These are phyloP conservation scores for Neurospora discreta DNA, from an alignment of 495 filamentous ascomycete species.

Conservation along the genomic window DNA sequence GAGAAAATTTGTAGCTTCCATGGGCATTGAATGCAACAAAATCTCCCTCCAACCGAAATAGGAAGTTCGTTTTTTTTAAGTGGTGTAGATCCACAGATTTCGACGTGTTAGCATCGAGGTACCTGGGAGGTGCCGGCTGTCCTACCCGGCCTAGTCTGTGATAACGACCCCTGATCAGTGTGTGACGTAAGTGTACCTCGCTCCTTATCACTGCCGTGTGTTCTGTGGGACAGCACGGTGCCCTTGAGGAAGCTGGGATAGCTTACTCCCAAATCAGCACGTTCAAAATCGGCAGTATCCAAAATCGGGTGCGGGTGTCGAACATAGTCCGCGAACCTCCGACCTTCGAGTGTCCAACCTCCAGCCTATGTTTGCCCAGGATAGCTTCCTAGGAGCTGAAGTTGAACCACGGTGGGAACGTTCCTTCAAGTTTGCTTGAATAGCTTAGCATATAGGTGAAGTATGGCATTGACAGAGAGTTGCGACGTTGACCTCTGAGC, in stretches of 20 bases:
- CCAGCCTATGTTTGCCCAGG: not conserved
- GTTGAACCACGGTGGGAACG: not conserved
- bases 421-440: no score
- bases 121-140: not conserved
- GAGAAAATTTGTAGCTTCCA: not conserved
- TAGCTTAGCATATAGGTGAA: not conserved
- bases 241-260: not conserved
- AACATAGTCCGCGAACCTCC: not conserved
- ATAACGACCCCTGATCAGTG: not conserved
- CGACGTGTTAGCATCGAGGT: not conserved
- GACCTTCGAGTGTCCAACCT: not conserved
- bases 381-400: not conserved
- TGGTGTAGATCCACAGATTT: not conserved
- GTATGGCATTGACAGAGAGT: not conserved
- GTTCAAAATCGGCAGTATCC: not conserved
- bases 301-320: not conserved
- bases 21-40: not conserved
- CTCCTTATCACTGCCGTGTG: not conserved
- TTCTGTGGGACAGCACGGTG: not conserved
- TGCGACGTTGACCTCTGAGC: not conserved
- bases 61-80: not conserved
- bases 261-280: not conserved
- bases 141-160: not conserved
- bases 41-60: not conserved
- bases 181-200: not conserved